Base-by-base conservation (phyloP, 116 monocot genomes). In the Trichopus zeylanicus region DNA sequence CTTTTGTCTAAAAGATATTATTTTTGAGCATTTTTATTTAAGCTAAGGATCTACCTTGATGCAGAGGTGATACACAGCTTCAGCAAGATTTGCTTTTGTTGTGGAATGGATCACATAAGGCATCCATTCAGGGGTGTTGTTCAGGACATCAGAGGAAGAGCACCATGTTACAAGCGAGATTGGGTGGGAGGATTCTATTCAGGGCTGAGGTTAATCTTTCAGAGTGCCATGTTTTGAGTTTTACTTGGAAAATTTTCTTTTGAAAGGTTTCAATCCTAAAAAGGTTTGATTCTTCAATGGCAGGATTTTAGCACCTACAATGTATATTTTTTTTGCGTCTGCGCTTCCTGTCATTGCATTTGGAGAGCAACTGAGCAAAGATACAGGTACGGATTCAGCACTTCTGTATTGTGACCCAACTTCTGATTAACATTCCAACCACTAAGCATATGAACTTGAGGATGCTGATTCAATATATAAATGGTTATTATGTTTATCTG, bases 281-380 rank as follows among this genome's bases (percentile, higher is more conserved):
- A n/a, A n/a, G n/a, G n/a, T 52, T 29, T 51, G 29, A 8, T 18
- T 34, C 19, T 48, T 70, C 16, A 7, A 29, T 68, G 21, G 55
- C 71, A 93, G 94, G 71, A 86, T 94, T 52, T 54, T 94, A 60
- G 89, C 94, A 24, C 94, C 94, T 3, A 94, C 89, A 13, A 63
- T 70, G 18, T 94, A 86, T 57, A 94, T 94, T 57, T 94, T 94
- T 61, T 94, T 94, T 57, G 86, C 94, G 16, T 94, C 89, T 31
- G 94, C 94, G 15, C 86, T 94, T 54, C 94, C 94, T 7, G 86
- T 94, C 15, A 81, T 94, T 15, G 83, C 89, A 8, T 94, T 94
- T 63, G 94, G 94, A n/a, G 94, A 78, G 38, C 94, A 94, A 66
- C 62, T 94, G 18, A 81, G 86, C 52, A 78, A 73, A 67, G 81